Base-by-base conservation (phyloP, 2,329 filamentous ascomycete species). In the Fonsecaea erecta region DNA sequence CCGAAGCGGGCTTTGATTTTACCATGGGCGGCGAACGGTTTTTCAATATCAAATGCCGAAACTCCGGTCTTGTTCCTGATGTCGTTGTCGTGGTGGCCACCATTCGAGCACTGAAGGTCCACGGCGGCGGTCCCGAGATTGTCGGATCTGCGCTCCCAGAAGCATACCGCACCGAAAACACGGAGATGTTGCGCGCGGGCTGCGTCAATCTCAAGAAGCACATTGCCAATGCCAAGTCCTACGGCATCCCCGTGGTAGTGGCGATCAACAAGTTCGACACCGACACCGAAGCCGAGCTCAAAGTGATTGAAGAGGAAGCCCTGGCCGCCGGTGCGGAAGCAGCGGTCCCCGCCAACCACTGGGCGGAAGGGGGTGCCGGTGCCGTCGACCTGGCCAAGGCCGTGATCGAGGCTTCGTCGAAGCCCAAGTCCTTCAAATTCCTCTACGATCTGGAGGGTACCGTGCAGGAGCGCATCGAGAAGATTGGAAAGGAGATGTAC, bases 31-130 rank as follows among this genome's bases (percentile, higher is more conserved):
- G 95, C 69, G 95, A 99, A 85, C 90, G 95, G 59, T 99, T 99
- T 85, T 98, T 99, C 88, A 98, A 99, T 83, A 98, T 99, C 84
- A 99, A 99, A 85, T 98, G 95, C 82, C 90, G 95, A 66, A 91
- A 93, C 9, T 97, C 94, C 5, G 94, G 94, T 26, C 88, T 99
- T 52, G 87, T 92, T 1, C 95, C 95, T 1, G 95, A 99, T 74
- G 92, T 93, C 1, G 93, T 97, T 6, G 92, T 99, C 52, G 89
- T 99, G 65, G 95, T 99, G 40, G 94, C 95, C 26, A 99, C 95
- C 1, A 91, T 99, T 52, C 90, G 95, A 71, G 95, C 95, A 6
- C 84, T 99, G 70, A 99, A 99, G 85, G 93, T 97, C 3, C 95
- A 99, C 78, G 95, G 95, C 60, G 95, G 94, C 64, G 95, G 93